These are phyloP conservation scores for Paraphaeosphaeria sporulosa DNA, from an alignment of 2,329 filamentous ascomycete species.

Conservation along the genomic window DNA sequence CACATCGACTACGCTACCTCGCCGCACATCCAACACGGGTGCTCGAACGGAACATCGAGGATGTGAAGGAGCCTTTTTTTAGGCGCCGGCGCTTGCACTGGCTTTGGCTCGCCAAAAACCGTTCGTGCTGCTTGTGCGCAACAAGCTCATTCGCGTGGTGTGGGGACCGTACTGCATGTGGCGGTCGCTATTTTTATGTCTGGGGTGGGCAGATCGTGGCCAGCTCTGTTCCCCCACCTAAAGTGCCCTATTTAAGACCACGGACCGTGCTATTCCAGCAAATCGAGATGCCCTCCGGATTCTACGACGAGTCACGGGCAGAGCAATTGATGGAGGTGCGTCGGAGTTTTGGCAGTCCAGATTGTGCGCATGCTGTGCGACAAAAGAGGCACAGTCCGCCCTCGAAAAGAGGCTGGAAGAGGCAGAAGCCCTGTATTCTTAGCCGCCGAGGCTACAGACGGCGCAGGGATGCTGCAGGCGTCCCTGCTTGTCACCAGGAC, in stretches of 20 bases:
- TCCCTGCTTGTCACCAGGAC: conserved; percentile 11
- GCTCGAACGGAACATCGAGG: background rate
- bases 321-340: background rate
- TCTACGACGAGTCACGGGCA: background rate
- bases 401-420: background rate
- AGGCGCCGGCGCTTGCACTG: conserved; percentile 1
- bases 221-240: background rate
- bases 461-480: conserved; percentile 24
- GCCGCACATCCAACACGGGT: background rate
- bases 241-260: background rate
- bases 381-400: background rate
- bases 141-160: conserved; percentile 13
- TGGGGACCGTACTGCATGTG: conserved; percentile 4
- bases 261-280: background rate
- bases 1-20: background rate
- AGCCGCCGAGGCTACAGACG: conserved; percentile 25
- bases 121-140: conserved; percentile 5
- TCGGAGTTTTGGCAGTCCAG: conserved; percentile 3
- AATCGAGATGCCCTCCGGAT: background rate
- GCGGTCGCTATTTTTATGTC: conserved; percentile 11
- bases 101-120: conserved; percentile 1
- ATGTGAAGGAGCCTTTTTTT: background rate
- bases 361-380: conserved; percentile 10
- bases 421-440: conserved; percentile 20
- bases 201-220: conserved; percentile 1